A percentile compares a stretch with the other conserved stretches of the same genome.
These are phyloP conservation scores for Cucurbita pepo DNA, from an alignment of 306 rosid species.

Conservation along the genomic window DNA sequence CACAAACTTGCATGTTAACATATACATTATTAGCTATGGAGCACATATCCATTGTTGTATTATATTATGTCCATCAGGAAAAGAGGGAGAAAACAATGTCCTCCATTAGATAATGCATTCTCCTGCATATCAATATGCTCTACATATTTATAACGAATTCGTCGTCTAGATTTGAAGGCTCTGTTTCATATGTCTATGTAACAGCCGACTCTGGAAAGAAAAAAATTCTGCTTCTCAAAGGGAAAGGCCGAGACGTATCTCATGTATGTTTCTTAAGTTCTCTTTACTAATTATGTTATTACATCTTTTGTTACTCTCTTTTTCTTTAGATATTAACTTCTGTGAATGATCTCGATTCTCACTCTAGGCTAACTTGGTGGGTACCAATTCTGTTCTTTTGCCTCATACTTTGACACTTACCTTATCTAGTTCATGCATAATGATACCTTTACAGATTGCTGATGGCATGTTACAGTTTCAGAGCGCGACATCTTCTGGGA, in stretches of 20 bases:
- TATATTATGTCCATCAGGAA: not conserved
- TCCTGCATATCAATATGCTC: not conserved
- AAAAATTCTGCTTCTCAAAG: slow-evolving; percentile 70
- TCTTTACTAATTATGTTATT: not conserved
- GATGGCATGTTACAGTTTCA: slow-evolving; percentile 31
- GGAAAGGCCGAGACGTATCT: slow-evolving; percentile 56
- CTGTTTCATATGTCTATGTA: slow-evolving; percentile 48
- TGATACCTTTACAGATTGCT: slow-evolving; percentile 17
- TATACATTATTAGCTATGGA: not conserved
- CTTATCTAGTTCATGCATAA: slow-evolving; percentile 2
- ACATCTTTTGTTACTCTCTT: not conserved
- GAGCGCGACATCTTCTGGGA: slow-evolving; percentile 24
- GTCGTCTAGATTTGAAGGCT: slow-evolving; percentile 36
- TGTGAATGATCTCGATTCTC: not conserved
- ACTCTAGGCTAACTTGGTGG: not conserved
- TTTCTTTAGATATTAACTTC: not conserved
- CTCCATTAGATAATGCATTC: not conserved
- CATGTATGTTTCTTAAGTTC: slow-evolving; percentile 21
- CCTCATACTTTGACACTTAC: not conserved
- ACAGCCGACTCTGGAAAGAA: slow-evolving; percentile 71
- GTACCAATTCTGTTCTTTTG: not conserved
- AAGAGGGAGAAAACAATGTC: not conserved
- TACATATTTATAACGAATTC: not conserved
- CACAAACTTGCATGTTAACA: not conserved
- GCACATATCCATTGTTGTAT: not conserved